Evolutionary conservation across 2,329 filamentous ascomycete species (phyloP).

Genomic region (Paramyrothecium sp.): DNA sequence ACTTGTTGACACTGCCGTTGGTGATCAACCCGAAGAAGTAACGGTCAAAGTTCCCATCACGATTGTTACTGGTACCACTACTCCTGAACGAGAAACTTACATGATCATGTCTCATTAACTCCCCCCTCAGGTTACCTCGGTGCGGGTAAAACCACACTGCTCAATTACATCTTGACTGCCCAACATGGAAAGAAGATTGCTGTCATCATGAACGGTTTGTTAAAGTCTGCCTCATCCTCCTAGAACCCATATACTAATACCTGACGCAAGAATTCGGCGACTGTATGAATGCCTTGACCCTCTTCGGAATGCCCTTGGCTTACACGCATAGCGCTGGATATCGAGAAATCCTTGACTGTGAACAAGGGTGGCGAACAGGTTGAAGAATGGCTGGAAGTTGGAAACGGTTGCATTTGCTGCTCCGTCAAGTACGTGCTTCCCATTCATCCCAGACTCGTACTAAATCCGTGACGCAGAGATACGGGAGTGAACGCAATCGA

Average conservation of each 20-base stretch:
- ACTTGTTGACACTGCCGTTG: conserved; percentile 48
- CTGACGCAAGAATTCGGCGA: conserved; percentile 68
- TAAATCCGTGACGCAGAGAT: conserved; percentile 56
- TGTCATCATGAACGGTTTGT: conserved; percentile 84
- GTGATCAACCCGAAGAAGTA: conserved; percentile 46
- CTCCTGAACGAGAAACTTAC: too few relatives aligned
- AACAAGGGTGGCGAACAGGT: conserved; percentile 80
- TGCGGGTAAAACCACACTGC: conserved; percentile 88
- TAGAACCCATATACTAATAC: conserved; percentile 11
- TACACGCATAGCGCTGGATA: conserved; percentile 70
- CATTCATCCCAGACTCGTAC: conserved; percentile 1
- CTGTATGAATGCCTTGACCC: conserved; percentile 45
- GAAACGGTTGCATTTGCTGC: conserved; percentile 97
- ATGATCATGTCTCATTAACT: conserved; percentile 6
- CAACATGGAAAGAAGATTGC: conserved; percentile 98
- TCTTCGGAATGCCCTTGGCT: conserved; percentile 2
- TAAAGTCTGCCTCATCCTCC: not conserved
- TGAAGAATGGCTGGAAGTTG: conserved; percentile 93
- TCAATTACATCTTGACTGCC: conserved; percentile 94
- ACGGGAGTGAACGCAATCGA: conserved; percentile 93
- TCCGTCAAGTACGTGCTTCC: conserved; percentile 75
- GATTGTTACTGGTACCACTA: conserved; percentile 67
- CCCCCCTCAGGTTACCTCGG: conserved; percentile 79
- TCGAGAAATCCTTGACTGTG: conserved; percentile 93
- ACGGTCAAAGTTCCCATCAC: conserved; percentile 75